phyloP scores from a whole-genome alignment of 176 grass and related monocot genomes.

The Coix lacrymajobi region DNA sequence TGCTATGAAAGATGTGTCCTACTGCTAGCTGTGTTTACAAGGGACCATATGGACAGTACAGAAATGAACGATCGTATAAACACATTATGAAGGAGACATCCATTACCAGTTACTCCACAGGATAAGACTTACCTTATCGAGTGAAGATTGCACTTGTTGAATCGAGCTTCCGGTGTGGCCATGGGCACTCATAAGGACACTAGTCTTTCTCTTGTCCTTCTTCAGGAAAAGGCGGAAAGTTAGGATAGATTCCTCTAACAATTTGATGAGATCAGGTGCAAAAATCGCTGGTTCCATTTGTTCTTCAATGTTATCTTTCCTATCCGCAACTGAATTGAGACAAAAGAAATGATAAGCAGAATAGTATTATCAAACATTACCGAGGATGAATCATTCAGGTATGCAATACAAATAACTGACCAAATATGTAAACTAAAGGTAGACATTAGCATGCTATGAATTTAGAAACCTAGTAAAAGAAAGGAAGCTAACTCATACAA shows the following conservation, averaged over 20 bases:
- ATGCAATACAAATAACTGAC: background rate
- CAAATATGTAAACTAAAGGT: background rate
- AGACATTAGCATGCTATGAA: background rate
- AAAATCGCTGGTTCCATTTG: slow-evolving; percentile 46
- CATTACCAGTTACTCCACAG: background rate
- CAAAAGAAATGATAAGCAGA: slow-evolving; percentile 1
- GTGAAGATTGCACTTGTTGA: slow-evolving; percentile 87
- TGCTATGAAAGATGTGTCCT: background rate
- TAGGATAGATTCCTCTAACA: slow-evolving; percentile 84
- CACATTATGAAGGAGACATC: background rate
- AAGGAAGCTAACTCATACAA: background rate
- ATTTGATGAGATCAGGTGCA: slow-evolving; percentile 68
- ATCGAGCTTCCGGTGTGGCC: slow-evolving; percentile 64
- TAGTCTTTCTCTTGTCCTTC: slow-evolving; percentile 82
- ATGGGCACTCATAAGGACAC: slow-evolving; percentile 44
- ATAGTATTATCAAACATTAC: background rate
- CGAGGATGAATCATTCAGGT: background rate
- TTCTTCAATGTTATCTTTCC: slow-evolving; percentile 40
- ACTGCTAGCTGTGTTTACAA: background rate
- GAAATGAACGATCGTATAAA: background rate
- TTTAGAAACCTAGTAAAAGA: background rate
- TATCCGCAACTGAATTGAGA: slow-evolving; percentile 48
- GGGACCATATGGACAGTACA: background rate
- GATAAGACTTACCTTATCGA: slow-evolving; percentile 59
- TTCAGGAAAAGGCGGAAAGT: slow-evolving; percentile 87